Evolutionary conservation across 1,284 basidiomycete genomes (phyloP).

Genomic region (Gymnopus androsaceus): DNA sequence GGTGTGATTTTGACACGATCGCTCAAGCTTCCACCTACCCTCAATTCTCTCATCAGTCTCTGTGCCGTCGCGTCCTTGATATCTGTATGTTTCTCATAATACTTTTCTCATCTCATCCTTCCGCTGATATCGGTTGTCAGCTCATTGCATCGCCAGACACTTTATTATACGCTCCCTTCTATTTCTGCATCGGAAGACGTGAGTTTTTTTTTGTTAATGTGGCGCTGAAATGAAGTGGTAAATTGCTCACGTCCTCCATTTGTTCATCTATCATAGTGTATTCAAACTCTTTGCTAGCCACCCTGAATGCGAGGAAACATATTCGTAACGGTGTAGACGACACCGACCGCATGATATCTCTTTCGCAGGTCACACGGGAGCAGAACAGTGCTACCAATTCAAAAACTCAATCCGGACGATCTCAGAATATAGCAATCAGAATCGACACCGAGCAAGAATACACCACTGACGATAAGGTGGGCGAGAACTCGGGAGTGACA

Average conservation of each 20-base stretch:
- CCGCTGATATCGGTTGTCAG: slow-evolving; percentile 24
- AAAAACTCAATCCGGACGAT: not conserved
- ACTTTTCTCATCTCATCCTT: not conserved
- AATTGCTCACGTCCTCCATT: not conserved
- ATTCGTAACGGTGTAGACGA: slow-evolving; percentile 25
- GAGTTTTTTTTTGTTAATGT: slow-evolving; percentile 20
- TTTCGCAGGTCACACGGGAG: slow-evolving; percentile 4
- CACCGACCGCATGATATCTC: slow-evolving; percentile 13
- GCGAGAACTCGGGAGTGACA: slow-evolving; percentile 1
- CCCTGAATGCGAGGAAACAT: slow-evolving; percentile 38
- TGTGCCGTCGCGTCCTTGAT: slow-evolving; percentile 47
- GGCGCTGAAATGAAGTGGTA: not conserved
- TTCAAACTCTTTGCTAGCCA: slow-evolving; percentile 40
- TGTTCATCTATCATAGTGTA: slow-evolving; percentile 31
- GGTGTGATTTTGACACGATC: not conserved
- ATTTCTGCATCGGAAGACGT: slow-evolving; percentile 52
- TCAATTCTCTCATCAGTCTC: slow-evolving; percentile 14
- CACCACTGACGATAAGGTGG: not conserved
- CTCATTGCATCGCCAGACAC: slow-evolving; percentile 39
- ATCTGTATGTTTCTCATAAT: slow-evolving; percentile 35
- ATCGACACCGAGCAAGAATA: slow-evolving; percentile 15
- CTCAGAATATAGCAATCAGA: slow-evolving; percentile 15
- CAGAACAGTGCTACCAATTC: not conserved
- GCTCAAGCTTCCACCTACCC: not conserved
- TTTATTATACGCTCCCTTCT: slow-evolving; percentile 52